Base-by-base conservation (phyloP, 2,329 filamentous ascomycete genomes). In the Cladosporium sphaerospermum region DNA sequence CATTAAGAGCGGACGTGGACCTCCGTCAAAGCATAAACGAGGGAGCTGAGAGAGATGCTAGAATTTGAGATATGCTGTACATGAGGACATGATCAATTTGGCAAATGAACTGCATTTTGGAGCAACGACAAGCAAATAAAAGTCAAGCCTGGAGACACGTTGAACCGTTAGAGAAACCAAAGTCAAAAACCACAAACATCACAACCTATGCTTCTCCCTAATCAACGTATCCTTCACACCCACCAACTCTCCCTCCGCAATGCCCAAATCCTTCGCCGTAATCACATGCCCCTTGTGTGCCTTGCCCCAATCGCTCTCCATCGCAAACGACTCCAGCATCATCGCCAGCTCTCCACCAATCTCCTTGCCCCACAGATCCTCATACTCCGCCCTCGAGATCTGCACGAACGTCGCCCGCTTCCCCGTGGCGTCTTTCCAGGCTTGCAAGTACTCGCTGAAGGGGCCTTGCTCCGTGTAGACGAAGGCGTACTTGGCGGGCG, bases 401-500 rank as follows among this genome's bases (percentile, higher is more conserved):
- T 49, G 34, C 33, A 57, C 46, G 31, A 53, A 54, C 34, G 45
- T 45, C 9, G 53, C 51, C 2, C 54, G 48, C 13, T 44, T 49
- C 8, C 55, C 57, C 1, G 46, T 54, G 9, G 54, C 55, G 23
- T 55, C 50, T n/a, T 37, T 51, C 53, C 53, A 59, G 13, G 52
- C 37, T 39, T 54, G 49, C n/a, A 56, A 34, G 45, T 54, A 49
- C 10, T 59, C 53, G 8, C 45, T 16, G 34, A 55, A 56, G 2
- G 41, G 55, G n/a, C 54, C 32, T n/a, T 44, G 34, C 33, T 59
- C 55, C n/a, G 57, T 57, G 31, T 53, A 51, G 13, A 57, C 55
- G 32, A 57, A 46, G 32, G 53, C 44, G 49, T 55, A 55, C 31
- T 54, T 57, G 4, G 53, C 57, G 28, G 50, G 53, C 8, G 45